phyloP scores from a whole-genome alignment of 768 basidiomycete genomes.

The Suillus sp. region DNA sequence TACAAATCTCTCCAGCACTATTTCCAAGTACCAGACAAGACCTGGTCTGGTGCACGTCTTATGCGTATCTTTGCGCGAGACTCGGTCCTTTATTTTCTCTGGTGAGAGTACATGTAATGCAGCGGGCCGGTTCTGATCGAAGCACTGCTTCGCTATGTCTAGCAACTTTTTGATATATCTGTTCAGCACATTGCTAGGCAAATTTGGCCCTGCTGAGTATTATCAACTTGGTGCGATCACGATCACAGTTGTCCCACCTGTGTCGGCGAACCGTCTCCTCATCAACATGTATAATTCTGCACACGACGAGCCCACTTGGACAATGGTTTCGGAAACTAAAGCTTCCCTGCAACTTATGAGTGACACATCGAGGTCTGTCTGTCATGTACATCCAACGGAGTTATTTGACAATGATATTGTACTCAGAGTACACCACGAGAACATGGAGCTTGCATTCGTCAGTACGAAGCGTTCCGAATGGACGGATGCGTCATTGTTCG shows the following conservation, averaged over 20 bases:
- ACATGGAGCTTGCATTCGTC: neutral
- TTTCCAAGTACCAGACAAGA: slow-evolving; percentile 10
- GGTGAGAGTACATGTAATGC: slow-evolving; percentile 3
- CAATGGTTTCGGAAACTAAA: too few relatives aligned
- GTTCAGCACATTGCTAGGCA: slow-evolving; percentile 8
- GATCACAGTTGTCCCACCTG: slow-evolving; percentile 9
- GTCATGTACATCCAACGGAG: neutral
- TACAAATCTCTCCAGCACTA: slow-evolving; percentile 16
- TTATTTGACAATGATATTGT: neutral
- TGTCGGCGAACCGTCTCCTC: slow-evolving; percentile 6
- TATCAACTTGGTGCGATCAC: slow-evolving; percentile 12
- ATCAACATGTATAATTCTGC: neutral
- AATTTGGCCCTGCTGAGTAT: slow-evolving; percentile 5
- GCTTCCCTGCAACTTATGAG: neutral
- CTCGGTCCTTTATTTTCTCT: slow-evolving; percentile 13
- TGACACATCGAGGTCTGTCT: neutral
- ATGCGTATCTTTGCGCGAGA: slow-evolving; percentile 12
- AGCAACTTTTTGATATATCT: slow-evolving; percentile 15
- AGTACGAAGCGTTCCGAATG: neutral
- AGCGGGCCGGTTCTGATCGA: neutral
- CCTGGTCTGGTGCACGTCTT: slow-evolving; percentile 14
- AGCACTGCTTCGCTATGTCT: neutral
- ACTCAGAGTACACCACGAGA: neutral
- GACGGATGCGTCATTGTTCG: neutral
- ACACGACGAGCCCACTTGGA: neutral